A percentile compares a stretch with the other conserved stretches of the same genome.
Evolutionary conservation across 139 green algal species (phyloP).

Genomic region (Dunaliella primolecta): DNA sequence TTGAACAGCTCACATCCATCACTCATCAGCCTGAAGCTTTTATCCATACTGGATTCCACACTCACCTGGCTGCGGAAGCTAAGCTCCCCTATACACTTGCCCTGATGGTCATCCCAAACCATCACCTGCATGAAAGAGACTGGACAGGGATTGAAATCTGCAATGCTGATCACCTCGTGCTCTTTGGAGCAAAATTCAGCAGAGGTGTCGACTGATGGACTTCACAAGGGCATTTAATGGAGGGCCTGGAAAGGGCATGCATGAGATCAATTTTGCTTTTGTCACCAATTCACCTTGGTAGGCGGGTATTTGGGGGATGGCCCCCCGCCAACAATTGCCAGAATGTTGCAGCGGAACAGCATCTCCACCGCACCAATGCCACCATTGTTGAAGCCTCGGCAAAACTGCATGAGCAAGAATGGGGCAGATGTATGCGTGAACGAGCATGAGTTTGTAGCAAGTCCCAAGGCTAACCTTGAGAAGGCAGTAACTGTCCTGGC

Average conservation of each 20-base stretch:
- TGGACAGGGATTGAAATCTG: background rate
- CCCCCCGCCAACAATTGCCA: conserved; percentile 91
- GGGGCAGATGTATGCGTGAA: too few relatives aligned
- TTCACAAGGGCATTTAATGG: too few relatives aligned
- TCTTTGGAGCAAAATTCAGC: too few relatives aligned
- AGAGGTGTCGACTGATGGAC: too few relatives aligned
- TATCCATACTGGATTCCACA: background rate
- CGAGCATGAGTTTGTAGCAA: too few relatives aligned
- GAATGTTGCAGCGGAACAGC: conserved; percentile 95
- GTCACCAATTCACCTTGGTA: conserved; percentile 87
- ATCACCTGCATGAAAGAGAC: conserved; percentile 73
- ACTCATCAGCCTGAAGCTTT: background rate
- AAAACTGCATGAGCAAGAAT: conserved; percentile 68
- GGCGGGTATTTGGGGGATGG: conserved; percentile 71
- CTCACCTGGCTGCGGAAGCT: conserved; percentile 82
- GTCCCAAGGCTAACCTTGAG: too few relatives aligned
- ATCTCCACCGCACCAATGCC: conserved; percentile 90
- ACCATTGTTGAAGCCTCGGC: conserved; percentile 69
- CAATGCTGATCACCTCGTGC: too few relatives aligned
- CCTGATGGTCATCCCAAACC: conserved; percentile 97
- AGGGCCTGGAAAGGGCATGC: too few relatives aligned
- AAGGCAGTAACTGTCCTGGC: too few relatives aligned
- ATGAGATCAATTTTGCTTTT: too few relatives aligned
- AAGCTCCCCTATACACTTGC: conserved; percentile 91
- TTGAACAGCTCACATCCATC: background rate